Evolutionary conservation across 192 early-diverging fungal genomes (phyloP).

Genomic region (Coemansia sp.): DNA sequence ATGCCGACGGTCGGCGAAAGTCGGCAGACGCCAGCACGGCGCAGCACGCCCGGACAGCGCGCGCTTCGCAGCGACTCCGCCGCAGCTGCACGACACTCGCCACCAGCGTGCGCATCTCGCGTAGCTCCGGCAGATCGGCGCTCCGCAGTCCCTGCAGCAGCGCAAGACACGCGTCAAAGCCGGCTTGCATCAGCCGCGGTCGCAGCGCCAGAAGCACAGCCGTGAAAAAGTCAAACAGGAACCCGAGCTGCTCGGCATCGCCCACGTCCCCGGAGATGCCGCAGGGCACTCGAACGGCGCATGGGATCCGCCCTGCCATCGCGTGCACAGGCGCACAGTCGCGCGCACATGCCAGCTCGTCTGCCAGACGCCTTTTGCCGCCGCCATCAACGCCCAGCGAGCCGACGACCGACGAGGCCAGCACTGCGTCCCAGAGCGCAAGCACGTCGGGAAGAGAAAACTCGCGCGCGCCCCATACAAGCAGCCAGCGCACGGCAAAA

Average conservation of each 20-base stretch:
- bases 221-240: conserved; percentile 70
- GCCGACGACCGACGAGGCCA: background rate
- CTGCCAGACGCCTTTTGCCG: background rate
- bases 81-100: conserved; percentile 3
- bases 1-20: background rate
- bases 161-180: conserved; percentile 55
- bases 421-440: conserved; percentile 69
- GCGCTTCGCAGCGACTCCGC: background rate
- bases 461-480: conserved; percentile 72
- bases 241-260: conserved; percentile 52
- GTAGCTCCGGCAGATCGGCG: conserved; percentile 25
- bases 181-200: conserved; percentile 54
- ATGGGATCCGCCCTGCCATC: conserved; percentile 30
- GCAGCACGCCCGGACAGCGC: conserved; percentile 14
- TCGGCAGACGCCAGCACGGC: conserved; percentile 7
- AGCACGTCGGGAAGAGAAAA: conserved; percentile 74
- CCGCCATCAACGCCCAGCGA: too few relatives aligned
- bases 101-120: conserved; percentile 5
- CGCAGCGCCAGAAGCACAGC: conserved; percentile 71
- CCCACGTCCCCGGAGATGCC: conserved; percentile 35
- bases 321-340: background rate
- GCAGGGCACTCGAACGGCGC: conserved; percentile 11
- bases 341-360: background rate
- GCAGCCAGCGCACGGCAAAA: conserved; percentile 81
- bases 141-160: conserved; percentile 56